Evolutionary conservation across 2,329 filamentous ascomycete species (phyloP).

Genomic region (Colletotrichum sp.): DNA sequence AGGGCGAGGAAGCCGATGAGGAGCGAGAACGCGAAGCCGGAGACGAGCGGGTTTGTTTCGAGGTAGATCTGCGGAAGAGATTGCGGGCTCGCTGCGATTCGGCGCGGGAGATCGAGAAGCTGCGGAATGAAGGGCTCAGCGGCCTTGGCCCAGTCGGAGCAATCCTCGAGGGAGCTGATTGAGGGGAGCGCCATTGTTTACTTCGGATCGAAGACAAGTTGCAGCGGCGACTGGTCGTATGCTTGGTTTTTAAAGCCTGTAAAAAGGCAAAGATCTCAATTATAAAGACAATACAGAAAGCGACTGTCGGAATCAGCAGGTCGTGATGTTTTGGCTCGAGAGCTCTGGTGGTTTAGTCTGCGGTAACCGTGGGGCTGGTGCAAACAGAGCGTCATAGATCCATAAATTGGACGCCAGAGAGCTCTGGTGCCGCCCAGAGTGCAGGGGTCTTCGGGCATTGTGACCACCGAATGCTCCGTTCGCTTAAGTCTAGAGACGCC

Average conservation of each 20-base stretch:
- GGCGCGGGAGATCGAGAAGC: conserved; percentile 71
- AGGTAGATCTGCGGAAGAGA: conserved; percentile 76
- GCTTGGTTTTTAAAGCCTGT: background rate
- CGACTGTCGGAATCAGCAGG: background rate
- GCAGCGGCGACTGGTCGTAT: background rate
- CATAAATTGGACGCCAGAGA: background rate
- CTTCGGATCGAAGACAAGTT: background rate
- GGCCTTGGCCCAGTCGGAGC: conserved; percentile 75
- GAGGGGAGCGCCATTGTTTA: conserved; percentile 70
- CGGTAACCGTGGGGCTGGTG: background rate
- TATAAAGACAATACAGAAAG: background rate
- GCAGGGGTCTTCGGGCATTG: conserved; percentile 6
- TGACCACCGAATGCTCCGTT: background rate
- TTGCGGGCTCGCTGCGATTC: conserved; percentile 63
- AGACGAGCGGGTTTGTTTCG: conserved; percentile 85
- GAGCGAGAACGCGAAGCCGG: conserved; percentile 74
- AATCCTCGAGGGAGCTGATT: conserved; percentile 75
- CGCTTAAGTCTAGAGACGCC: background rate
- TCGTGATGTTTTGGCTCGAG: background rate
- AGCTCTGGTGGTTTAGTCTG: background rate
- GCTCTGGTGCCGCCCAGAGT: background rate
- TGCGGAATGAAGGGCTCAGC: conserved; percentile 78
- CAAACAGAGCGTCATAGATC: conserved; percentile 19
- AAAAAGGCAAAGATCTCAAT: background rate
- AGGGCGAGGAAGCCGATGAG: conserved; percentile 76